Percentiles rank a stretch among this genome's conserved stretches.
phyloP scores from a whole-genome alignment of 2,329 filamentous ascomycete genomes.

The Zymoseptoria tritici region DNA sequence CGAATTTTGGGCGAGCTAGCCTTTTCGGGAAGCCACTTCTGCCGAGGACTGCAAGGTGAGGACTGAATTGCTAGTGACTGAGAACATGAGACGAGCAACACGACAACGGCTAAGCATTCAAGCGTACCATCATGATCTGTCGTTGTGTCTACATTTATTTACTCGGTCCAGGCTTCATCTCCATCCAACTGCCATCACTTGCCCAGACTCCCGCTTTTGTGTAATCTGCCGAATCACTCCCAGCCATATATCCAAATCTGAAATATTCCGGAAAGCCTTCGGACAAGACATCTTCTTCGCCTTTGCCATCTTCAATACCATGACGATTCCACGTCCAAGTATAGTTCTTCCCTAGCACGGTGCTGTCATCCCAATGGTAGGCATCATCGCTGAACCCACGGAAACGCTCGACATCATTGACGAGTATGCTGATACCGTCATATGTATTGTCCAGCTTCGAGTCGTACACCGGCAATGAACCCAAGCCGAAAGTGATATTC shows the following conservation, averaged over 20 bases:
- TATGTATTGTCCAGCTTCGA: constrained; percentile 44
- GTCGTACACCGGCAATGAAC: constrained; percentile 26
- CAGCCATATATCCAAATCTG: constrained; percentile 65
- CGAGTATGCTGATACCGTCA: constrained; percentile 70
- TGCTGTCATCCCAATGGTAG: constrained; percentile 33
- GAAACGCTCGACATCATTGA: constrained; percentile 80
- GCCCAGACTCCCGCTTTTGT: constrained; percentile 69
- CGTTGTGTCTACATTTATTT: background rate
- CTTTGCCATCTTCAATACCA: constrained; percentile 4
- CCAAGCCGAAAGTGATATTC: constrained; percentile 60
- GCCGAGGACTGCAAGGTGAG: background rate
- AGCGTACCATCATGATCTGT: background rate
- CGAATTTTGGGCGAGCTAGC: background rate
- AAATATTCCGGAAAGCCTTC: constrained; percentile 59
- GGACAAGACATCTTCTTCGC: constrained; percentile 28
- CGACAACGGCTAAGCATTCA: background rate
- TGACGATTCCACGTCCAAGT: constrained; percentile 31
- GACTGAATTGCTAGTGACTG: background rate
- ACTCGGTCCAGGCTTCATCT: constrained; percentile 56
- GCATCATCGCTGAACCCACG: constrained; percentile 59
- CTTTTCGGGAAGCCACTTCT: background rate
- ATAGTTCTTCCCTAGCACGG: constrained; percentile 17
- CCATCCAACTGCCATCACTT: constrained; percentile 54
- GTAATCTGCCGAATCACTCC: constrained; percentile 59
- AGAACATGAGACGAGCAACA: background rate